Evolutionary conservation across 495 filamentous ascomycete genomes (phyloP).

Genomic region (Daldinia loculata): DNA sequence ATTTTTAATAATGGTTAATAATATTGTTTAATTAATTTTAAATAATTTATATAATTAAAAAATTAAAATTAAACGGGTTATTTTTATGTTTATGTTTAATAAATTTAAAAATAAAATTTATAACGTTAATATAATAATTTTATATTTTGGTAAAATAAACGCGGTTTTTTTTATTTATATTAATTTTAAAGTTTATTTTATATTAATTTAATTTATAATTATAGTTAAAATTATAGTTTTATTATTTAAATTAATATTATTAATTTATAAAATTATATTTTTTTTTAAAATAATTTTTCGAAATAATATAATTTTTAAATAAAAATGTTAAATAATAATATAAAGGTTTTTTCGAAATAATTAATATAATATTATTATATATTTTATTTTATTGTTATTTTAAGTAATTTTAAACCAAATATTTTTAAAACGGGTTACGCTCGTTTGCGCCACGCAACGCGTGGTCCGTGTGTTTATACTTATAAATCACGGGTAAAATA

Average conservation of each 20-base stretch:
- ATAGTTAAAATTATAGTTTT: neutral
- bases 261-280: neutral
- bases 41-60: neutral
- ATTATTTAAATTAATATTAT: neutral
- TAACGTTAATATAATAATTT: neutral
- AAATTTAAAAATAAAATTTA: neutral
- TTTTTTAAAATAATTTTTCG: neutral
- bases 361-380: neutral
- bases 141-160: neutral
- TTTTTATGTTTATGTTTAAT: neutral
- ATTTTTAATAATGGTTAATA: neutral
- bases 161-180: neutral
- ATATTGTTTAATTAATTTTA: neutral
- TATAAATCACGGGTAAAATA: too few relatives aligned
- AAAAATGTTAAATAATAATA: constrained; percentile 1
- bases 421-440: too few relatives aligned
- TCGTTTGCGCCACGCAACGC: too few relatives aligned
- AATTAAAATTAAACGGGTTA: neutral
- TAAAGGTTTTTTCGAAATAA: neutral
- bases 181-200: neutral
- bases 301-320: neutral
- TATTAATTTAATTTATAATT: too few relatives aligned
- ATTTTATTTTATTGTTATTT: neutral
- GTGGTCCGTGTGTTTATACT: too few relatives aligned
- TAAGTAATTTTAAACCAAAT: too few relatives aligned